phyloP scores from a whole-genome alignment of 164 flowering plant species.

The Malania oleifera region DNA sequence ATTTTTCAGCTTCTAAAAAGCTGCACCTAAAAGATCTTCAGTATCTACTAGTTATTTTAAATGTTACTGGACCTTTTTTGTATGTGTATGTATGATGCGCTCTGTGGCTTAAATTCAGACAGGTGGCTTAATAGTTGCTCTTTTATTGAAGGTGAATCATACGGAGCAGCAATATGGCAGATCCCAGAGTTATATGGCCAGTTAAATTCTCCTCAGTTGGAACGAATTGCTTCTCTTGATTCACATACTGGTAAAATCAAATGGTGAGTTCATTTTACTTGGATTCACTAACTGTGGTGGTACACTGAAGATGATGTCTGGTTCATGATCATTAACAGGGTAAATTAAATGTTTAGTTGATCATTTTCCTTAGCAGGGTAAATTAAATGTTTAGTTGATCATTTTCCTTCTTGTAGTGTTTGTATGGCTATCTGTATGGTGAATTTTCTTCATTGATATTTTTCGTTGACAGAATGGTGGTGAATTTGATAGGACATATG shows the following conservation, averaged over 20 bases:
- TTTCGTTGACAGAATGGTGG: not conserved
- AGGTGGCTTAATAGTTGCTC: not conserved
- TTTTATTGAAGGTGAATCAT: conserved; percentile 64
- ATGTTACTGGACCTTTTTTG: not conserved
- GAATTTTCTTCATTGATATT: not conserved
- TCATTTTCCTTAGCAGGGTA: too few relatives aligned
- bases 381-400: not conserved
- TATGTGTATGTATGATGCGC: not conserved
- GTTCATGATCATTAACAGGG: too few relatives aligned
- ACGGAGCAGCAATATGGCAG: conserved; percentile 95
- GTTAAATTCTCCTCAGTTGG: conserved; percentile 81
- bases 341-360: too few relatives aligned
- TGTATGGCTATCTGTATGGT: not conserved
- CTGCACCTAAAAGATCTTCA: not conserved
- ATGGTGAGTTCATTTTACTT: conserved; percentile 45
- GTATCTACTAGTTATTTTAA: not conserved
- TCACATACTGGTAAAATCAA: conserved; percentile 58
- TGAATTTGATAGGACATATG: too few relatives aligned
- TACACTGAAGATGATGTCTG: too few relatives aligned
- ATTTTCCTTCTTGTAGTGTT: not conserved
- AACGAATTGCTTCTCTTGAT: conserved; percentile 76
- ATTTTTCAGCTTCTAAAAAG: too few relatives aligned
- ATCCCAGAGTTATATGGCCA: conserved; percentile 92
- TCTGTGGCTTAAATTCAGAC: too few relatives aligned
- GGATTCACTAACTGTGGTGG: too few relatives aligned